Evolutionary conservation across 495 filamentous ascomycete genomes (phyloP), one percentile per base, ranked within the genome.

Genomic region (Talaromyces stipitatus): DNA sequence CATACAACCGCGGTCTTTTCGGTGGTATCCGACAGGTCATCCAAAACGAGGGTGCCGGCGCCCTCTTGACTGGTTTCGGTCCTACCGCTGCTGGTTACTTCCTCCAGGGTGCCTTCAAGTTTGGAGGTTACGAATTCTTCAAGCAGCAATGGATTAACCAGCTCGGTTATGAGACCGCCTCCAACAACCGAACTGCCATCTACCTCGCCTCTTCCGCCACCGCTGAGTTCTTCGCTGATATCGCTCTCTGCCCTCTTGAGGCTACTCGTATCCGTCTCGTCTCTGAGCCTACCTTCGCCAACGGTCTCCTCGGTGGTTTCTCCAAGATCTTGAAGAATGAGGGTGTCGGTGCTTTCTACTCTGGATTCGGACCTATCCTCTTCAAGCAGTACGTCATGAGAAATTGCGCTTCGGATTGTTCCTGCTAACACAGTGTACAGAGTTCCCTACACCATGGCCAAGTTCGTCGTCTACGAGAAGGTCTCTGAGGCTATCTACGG

Each of bases 401-500:
- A n/a, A n/a, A n/a, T n/a, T n/a, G n/a, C 12, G n/a, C 54, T 56
- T 50, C 55, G 10, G 47, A 29, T 4, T 26, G 7, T 32, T 16
- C 16, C 1, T 51, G 2, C 62, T 30, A 7, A 24, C 30, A 30
- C 20, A 53, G 18, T 23, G 26, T 30, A 28, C 64, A 95, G 90
- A 83, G 88, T 98, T 73, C 94, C 94, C 59, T 98, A 98, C 82
- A 98, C 94, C 72, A 97, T 98, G 94, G 81, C 95, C 81, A 98
- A 98, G 82, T 98, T 98, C 83, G 94, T 96, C 75, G 94, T 96
- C 64, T 97, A 87, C 85, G 94, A 98, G 83, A 97, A 97, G 84
- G 89, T 90, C 68, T 75, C 86, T 64, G 95, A 98, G 81, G 59
- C 78, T 48, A 66, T 90, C 79, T 97, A 84, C 84, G 61, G 70